Base-by-base conservation (phyloP, 331 rosid species). In the Cucumis variabilis region DNA sequence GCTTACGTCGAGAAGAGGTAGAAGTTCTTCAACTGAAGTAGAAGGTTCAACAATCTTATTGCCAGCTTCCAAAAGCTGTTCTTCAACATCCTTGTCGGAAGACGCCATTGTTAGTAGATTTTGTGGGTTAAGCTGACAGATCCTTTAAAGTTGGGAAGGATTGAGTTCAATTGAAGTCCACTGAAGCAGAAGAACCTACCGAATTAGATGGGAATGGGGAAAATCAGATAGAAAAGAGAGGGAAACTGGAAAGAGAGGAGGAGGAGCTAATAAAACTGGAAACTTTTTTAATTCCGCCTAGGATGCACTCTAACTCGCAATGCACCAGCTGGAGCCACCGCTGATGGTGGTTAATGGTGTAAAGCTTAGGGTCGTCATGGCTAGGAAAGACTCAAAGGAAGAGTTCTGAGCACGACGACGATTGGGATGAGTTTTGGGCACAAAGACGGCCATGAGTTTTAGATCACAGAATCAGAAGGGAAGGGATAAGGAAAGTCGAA, bases 41-140 rank as follows among this genome's bases (percentile, higher is more conserved):
- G 99, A 96, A 85, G 98, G 96, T 78, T 93, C 95, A 50, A 87
- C 55, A 24, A 97, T 98, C 94, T 63, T 89, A 74, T 92, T 92
- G 14, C 98, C 98, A 82, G 96, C 94, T 88, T 94, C 94, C 16
- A 90, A 50, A 71, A 97, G 98, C 88, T 92, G 92, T 11, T 88
- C 89, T 86, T 94, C 94, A 62, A 95, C 93, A 88, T 92, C 95
- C 24, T 48, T 90, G 3, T 94, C 95, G 15, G 92, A 24, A 58
- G 91, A 87, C 74, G 97, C 95, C 98, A 94, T 95, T 90, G 79
- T 58, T 85, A 80, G 44, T 62, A 71, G 37, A 19, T 85, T 85
- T 55, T 50, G 63, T 12, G 60, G 83, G 70, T 88, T 30, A 72
- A 51, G 53, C 53, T 85, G 78, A 82, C 83, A 92, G 96, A 93